Percentiles rank a stretch among this genome's conserved stretches.
phyloP scores from a whole-genome alignment of 208 protist species.

The Acanthamoeba culbertsoni region DNA sequence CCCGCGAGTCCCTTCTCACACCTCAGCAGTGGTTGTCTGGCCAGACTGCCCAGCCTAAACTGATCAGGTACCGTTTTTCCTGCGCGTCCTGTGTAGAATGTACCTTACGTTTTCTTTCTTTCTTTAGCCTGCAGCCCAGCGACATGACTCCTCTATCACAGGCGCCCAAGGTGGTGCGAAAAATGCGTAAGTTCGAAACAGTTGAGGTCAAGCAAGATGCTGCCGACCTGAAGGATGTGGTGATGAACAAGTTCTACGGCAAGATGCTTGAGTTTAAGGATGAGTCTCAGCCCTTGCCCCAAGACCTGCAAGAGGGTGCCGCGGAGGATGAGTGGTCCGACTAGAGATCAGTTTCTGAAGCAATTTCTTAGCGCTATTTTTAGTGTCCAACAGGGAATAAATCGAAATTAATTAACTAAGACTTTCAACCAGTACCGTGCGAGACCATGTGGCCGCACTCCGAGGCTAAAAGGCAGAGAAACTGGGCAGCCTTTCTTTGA shows the following conservation, averaged over 20 bases:
- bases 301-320: constrained; percentile 8
- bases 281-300: neutral
- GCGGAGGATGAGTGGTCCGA: constrained; percentile 41
- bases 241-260: constrained; percentile 41
- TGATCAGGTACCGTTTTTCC: neutral
- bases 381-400: neutral
- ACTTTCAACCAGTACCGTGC: no score
- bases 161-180: constrained; percentile 22
- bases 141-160: constrained; percentile 48
- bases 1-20: constrained; percentile 61
- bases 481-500: neutral
- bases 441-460: no score
- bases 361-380: neutral
- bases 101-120: neutral
- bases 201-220: constrained; percentile 14
- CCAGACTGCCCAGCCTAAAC: constrained; percentile 18
- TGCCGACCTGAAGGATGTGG: constrained; percentile 36
- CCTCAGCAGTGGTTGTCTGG: constrained; percentile 50
- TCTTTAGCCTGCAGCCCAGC: constrained; percentile 18
- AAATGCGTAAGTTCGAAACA: constrained; percentile 37
- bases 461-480: neutral
- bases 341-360: neutral
- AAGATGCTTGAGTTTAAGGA: constrained; percentile 1
- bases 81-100: neutral
- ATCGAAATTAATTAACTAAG: neutral